phyloP scores from a whole-genome alignment of 192 early-diverging fungal genomes.

The Gigaspora rosea region DNA sequence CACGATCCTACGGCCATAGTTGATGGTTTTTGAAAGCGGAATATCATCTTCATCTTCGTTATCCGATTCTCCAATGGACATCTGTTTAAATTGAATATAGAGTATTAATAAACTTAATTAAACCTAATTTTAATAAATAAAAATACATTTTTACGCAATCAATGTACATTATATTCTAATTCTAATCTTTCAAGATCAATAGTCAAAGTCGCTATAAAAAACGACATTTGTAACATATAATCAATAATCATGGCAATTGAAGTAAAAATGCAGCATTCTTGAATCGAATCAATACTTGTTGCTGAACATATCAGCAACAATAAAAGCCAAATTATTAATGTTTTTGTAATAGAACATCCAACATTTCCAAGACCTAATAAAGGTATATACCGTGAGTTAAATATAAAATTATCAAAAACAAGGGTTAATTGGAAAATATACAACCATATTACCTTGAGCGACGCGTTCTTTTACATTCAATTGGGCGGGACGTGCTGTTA shows the following conservation, averaged over 20 bases:
- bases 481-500: constrained; percentile 68
- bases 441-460: constrained; percentile 53
- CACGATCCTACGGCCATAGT: neutral
- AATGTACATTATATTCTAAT: constrained; percentile 42
- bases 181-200: constrained; percentile 75
- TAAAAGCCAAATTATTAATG: constrained; percentile 56
- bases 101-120: neutral
- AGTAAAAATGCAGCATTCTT: constrained; percentile 76
- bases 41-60: neutral
- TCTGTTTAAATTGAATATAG: neutral
- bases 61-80: neutral
- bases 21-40: neutral
- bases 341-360: constrained; percentile 65
- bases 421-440: neutral
- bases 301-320: constrained; percentile 59
- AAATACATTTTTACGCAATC: too few species aligned
- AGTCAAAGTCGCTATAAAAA: constrained; percentile 73
- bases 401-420: neutral
- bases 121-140: too few species aligned
- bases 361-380: constrained; percentile 55
- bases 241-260: constrained; percentile 70
- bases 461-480: constrained; percentile 73
- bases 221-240: constrained; percentile 77
- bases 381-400: neutral
- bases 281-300: constrained; percentile 60